Percentiles rank a stretch among this genome's conserved stretches.
phyloP scores from a whole-genome alignment of 2,329 filamentous ascomycete species.

The Trichothecium roseum region DNA sequence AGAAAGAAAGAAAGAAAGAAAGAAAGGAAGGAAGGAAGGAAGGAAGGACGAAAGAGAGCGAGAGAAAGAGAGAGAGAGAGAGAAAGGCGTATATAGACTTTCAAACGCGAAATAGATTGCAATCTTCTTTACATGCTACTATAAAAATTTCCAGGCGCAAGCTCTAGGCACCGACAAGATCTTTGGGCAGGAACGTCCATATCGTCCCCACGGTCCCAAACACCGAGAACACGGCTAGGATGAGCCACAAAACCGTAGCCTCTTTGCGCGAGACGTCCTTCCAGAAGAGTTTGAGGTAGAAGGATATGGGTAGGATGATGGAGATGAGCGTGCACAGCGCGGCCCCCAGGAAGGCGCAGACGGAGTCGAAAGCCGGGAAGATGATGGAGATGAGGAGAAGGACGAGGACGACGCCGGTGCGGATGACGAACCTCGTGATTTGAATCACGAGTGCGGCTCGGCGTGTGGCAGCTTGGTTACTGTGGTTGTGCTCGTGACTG shows the following conservation, averaged over 20 bases:
- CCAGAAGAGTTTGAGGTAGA: conserved; percentile 84
- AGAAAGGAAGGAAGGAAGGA: no score
- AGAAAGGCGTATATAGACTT: no score
- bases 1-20: no score
- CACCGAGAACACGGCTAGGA: conserved; percentile 59
- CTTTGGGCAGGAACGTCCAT: conserved; percentile 80
- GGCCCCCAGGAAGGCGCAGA: conserved; percentile 85
- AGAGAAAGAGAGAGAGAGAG: no score
- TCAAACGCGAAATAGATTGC: no score
- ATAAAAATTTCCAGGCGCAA: no score
- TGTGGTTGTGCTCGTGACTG: conserved; percentile 21
- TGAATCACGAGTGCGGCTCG: conserved; percentile 29
- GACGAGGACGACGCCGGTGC: conserved; percentile 55
- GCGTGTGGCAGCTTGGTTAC: conserved; percentile 27
- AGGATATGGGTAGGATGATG: conserved; percentile 76
- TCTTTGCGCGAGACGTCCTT: conserved; percentile 56
- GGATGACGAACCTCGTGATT: conserved; percentile 46
- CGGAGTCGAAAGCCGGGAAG: conserved; percentile 73
- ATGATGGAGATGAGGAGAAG: conserved; percentile 64
- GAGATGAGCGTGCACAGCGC: conserved; percentile 91
- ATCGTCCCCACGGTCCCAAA: conserved; percentile 71
- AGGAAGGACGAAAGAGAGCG: no score
- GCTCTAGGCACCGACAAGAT: conserved; percentile 49
- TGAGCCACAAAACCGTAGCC: conserved; percentile 52
- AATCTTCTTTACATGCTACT: no score